Evolutionary conservation across 495 filamentous ascomycete genomes (phyloP).

Genomic region (Durotheca rogersii): DNA sequence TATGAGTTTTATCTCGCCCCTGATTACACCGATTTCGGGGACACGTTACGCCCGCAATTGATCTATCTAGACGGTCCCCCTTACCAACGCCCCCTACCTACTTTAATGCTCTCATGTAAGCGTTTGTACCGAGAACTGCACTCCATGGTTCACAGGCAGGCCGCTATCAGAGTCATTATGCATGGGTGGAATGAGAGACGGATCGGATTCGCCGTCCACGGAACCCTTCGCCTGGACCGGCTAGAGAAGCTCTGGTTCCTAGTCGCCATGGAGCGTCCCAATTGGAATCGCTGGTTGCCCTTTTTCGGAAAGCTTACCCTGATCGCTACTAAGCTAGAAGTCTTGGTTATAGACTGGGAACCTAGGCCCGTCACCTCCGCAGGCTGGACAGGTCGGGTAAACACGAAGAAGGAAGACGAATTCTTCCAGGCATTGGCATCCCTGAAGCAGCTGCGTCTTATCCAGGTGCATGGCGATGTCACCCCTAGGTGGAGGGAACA

Average conservation of each 20-base stretch:
- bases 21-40: constrained; percentile 26
- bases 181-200: constrained; percentile 17
- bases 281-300: constrained; percentile 35
- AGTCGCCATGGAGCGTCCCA: constrained; percentile 27
- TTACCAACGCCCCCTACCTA: constrained; percentile 22
- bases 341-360: constrained; percentile 29
- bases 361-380: constrained; percentile 17
- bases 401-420: constrained; percentile 30
- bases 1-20: constrained; percentile 32
- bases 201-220: constrained; percentile 28
- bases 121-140: constrained; percentile 22
- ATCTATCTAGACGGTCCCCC: constrained; percentile 19
- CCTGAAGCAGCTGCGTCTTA: constrained; percentile 14
- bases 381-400: constrained; percentile 22
- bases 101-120: constrained; percentile 30
- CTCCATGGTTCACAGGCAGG: constrained; percentile 21
- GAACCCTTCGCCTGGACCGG: constrained; percentile 27
- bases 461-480: constrained; percentile 25
- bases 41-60: constrained; percentile 27
- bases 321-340: constrained; percentile 9
- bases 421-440: constrained; percentile 21
- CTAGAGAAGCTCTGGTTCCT: constrained; percentile 30
- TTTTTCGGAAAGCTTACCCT: constrained; percentile 20
- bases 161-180: constrained; percentile 22
- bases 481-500: constrained; percentile 17